Base-by-base conservation (phyloP, 2,329 filamentous ascomycete species). In the Hypocreales sp. region DNA sequence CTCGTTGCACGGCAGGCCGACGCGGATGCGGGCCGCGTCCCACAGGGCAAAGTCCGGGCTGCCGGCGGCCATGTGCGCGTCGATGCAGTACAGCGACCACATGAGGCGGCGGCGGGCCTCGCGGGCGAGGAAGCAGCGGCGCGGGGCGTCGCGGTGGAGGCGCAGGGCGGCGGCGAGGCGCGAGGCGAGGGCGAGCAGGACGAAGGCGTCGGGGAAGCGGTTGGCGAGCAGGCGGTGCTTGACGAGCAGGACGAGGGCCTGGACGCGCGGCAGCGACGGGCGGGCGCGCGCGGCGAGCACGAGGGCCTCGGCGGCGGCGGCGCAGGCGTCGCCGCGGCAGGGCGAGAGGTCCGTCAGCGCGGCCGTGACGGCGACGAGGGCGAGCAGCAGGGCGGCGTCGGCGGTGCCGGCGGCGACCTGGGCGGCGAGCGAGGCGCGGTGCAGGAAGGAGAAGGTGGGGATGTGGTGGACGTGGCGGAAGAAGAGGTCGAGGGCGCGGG, bases 401-500 rank as follows among this genome's bases (percentile, higher is more conserved):
- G 71, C 61, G 34, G 64, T 64, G 25, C 64, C 65, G 5, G 62
- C 58, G 35, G 67, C 60, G 40, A 68, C 68, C 17, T 66, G 57
- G 40, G 70, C 65, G 64, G 69, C 68, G 15, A 71, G 58, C 2
- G 67, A 71, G 9, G 66, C 64, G 15, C 65, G 63, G 38, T 72
- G 67, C 11, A 72, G 46, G 31, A 71, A 72, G 8, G 64, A 67
- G 47, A 65, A 67, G 37, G 66, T 64, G 24, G 67, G 64, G 27
- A 71, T 64, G 34, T 71, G 67, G 44, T 71, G 65, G 22, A 71
- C 56, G 39, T 70, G 61, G 22, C 61, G 60, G 42, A 71, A 71
- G 47, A 68, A 71, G 36, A 61, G 59, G 38, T 64, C 64, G 35
- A 71, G 67, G 5, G 64, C 64, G 21, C 58, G 58, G 26, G 58